These are phyloP conservation scores for Linaria vulgaris DNA, from an alignment of 257 asterid species.

Conservation along the genomic window DNA sequence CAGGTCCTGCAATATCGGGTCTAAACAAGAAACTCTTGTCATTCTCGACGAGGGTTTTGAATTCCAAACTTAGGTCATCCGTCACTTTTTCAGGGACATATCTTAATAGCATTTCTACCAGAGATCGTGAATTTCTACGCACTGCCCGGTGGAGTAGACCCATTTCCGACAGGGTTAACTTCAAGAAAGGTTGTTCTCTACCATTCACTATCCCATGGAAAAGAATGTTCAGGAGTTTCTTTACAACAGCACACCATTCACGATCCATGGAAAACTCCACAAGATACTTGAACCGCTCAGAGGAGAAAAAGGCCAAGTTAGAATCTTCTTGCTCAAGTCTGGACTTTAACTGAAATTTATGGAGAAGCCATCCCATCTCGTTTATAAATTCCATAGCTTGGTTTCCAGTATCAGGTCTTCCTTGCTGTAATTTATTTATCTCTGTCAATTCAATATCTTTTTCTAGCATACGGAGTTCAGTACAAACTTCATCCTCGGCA, in stretches of 20 bases:
- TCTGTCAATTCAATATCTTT: conserved; percentile 52
- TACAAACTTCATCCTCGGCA: conserved; percentile 81
- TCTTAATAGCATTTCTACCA: conserved; percentile 63
- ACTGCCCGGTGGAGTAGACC: conserved; percentile 76
- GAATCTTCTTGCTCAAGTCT: conserved; percentile 40
- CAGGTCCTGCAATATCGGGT: conserved; percentile 68
- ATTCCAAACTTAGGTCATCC: conserved; percentile 52
- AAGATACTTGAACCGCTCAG: conserved; percentile 60
- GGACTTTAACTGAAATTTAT: conserved; percentile 45
- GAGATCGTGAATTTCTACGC: conserved; percentile 63
- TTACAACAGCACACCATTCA: conserved; percentile 72
- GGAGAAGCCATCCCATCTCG: conserved; percentile 85
- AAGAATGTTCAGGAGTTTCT: conserved; percentile 55
- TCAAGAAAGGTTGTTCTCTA: conserved; percentile 49
- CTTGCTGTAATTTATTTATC: conserved; percentile 33
- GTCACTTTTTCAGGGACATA: conserved; percentile 52
- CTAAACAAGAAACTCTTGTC: conserved; percentile 47
- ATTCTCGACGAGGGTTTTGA: conserved; percentile 31
- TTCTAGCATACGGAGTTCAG: conserved; percentile 74
- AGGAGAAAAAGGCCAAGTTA: conserved; percentile 38
- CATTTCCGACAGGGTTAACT: conserved; percentile 52
- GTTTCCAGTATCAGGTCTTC: conserved; percentile 35
- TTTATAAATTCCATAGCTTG: conserved; percentile 64
- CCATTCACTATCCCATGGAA: conserved; percentile 54
- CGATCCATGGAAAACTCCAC: conserved; percentile 63